Evolutionary conservation across 2,329 filamentous ascomycete species (phyloP).

Genomic region (Stagonosporopsis rhizophila): DNA sequence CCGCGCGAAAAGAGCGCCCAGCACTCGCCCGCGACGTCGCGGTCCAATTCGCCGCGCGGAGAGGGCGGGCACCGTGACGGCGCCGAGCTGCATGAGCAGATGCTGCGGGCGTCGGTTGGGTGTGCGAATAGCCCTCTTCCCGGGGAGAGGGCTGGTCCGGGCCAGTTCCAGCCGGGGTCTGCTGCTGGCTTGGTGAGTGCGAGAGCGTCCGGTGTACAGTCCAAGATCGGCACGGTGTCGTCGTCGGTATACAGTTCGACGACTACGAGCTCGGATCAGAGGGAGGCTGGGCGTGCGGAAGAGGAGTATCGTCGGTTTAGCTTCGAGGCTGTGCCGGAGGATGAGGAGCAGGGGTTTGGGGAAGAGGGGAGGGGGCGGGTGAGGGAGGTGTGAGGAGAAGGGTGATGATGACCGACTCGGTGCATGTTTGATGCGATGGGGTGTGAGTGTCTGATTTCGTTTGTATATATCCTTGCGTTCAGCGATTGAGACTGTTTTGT

Average conservation of each 20-base stretch:
- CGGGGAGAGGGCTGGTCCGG: not conserved
- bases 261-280: slow-evolving; percentile 22
- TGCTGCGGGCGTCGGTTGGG: not conserved
- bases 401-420: not conserved
- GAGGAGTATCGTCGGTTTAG: slow-evolving; percentile 31
- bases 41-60: not conserved
- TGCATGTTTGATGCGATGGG: not conserved
- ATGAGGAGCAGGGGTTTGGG: not conserved
- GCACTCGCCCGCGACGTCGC: not conserved
- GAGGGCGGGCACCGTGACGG: not conserved
- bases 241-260: slow-evolving; percentile 14
- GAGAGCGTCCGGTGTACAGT: not conserved
- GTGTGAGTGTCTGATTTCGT: not conserved
- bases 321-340: slow-evolving; percentile 23
- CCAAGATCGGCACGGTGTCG: slow-evolving; percentile 9
- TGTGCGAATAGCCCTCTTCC: no score
- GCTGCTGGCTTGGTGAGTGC: not conserved
- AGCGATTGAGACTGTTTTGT: not conserved
- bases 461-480: slow-evolving; percentile 5
- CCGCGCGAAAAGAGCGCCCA: slow-evolving; percentile 1
- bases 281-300: slow-evolving; percentile 21
- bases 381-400: not conserved
- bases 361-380: not conserved
- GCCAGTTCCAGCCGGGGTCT: not conserved
- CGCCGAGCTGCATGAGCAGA: not conserved